Evolutionary conservation across 208 protist species (phyloP).

Genomic region (Crithidia sp.): DNA sequence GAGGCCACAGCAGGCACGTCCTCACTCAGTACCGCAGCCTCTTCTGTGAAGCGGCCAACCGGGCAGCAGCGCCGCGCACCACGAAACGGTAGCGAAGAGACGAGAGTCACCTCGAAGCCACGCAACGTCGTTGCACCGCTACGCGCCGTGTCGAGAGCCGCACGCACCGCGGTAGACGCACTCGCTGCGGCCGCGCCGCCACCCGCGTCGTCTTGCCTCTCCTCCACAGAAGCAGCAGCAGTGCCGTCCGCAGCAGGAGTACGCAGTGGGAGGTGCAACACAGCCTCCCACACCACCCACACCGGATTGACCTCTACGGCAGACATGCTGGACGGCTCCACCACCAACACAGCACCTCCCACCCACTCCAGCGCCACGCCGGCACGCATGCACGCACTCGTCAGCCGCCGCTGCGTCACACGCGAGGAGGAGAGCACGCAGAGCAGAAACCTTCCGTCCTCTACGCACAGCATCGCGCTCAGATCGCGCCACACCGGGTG

Average conservation of each 20-base stretch:
- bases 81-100: slow-evolving; percentile 53
- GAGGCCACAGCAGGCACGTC: slow-evolving; percentile 7
- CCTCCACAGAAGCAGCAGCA: too few relatives aligned
- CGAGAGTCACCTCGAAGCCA: slow-evolving; percentile 38
- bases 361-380: slow-evolving; percentile 57
- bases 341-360: slow-evolving; percentile 50
- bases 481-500: slow-evolving; percentile 66
- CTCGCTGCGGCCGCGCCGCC: neutral
- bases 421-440: slow-evolving; percentile 66
- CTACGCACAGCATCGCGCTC: slow-evolving; percentile 54
- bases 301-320: slow-evolving; percentile 53
- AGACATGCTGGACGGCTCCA: slow-evolving; percentile 38
- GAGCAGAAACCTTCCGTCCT: slow-evolving; percentile 56
- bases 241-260: neutral
- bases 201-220: neutral
- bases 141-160: neutral
- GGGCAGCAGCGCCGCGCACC: slow-evolving; percentile 32
- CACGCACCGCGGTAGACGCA: neutral
- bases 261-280: slow-evolving; percentile 56
- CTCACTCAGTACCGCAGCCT: slow-evolving; percentile 19
- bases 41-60: slow-evolving; percentile 36
- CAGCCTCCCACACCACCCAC: slow-evolving; percentile 52
- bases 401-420: slow-evolving; percentile 63
- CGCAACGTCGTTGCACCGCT: neutral
- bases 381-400: slow-evolving; percentile 23